Evolutionary conservation across 495 filamentous ascomycete genomes (phyloP).

Genomic region (Neurospora africana): DNA sequence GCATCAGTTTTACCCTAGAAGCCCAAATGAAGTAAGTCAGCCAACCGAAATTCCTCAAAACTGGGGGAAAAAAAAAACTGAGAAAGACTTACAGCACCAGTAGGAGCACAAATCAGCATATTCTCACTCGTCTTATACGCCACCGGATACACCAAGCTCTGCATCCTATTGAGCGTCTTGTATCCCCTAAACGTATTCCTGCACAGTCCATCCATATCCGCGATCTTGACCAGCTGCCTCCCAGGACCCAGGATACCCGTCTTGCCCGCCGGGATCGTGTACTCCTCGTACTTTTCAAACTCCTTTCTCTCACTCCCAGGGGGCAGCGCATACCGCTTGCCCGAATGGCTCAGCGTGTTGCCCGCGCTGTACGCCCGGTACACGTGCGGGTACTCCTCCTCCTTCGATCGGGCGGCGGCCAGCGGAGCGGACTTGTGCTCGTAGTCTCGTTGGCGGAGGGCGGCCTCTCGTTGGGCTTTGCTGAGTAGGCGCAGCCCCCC

Average conservation of each 20-base stretch:
- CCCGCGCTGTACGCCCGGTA: conserved; percentile 74
- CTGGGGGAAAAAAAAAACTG: background rate
- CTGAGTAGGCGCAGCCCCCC: conserved; percentile 54
- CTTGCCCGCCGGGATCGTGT: conserved; percentile 69
- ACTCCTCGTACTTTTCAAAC: conserved; percentile 72
- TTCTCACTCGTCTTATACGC: conserved; percentile 95
- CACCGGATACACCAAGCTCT: conserved; percentile 90
- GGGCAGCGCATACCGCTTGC: conserved; percentile 68
- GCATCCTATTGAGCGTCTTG: conserved; percentile 91
- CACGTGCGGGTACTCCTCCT: conserved; percentile 80
- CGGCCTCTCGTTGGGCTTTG: conserved; percentile 64
- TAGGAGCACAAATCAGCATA: conserved; percentile 97
- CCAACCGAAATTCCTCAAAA: background rate
- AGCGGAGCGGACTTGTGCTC: conserved; percentile 74
- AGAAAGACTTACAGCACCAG: conserved; percentile 57
- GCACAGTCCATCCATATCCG: conserved; percentile 81
- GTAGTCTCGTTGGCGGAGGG: conserved; percentile 58
- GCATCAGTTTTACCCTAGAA: conserved; percentile 84
- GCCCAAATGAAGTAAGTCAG: background rate
- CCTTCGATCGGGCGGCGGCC: conserved; percentile 46
- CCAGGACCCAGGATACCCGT: conserved; percentile 61
- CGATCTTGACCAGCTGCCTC: conserved; percentile 65
- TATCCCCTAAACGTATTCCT: conserved; percentile 89
- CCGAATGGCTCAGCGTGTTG: conserved; percentile 66
- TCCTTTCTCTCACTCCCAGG: conserved; percentile 46